phyloP scores from a whole-genome alignment of 495 filamentous ascomycete species.

The Penicillium paxilli region DNA sequence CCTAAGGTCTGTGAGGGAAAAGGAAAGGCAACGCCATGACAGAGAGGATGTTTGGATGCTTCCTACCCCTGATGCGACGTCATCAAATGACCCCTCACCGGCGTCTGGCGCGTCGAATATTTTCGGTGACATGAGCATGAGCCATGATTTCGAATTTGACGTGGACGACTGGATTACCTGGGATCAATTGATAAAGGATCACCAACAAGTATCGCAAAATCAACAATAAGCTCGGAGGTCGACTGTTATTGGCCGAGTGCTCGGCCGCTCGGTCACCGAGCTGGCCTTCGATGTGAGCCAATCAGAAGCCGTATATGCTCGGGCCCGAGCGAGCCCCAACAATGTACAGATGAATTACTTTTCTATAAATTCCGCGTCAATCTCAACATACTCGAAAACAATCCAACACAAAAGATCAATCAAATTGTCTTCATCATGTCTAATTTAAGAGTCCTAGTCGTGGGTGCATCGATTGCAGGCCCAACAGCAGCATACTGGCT shows the following conservation, averaged over 20 bases:
- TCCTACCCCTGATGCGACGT: too few species aligned
- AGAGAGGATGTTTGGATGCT: too few species aligned
- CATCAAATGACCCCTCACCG: too few species aligned
- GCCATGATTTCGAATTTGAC: neutral
- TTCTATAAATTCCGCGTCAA: too few species aligned
- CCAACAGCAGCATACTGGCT: conserved; percentile 46
- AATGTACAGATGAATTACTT: too few species aligned
- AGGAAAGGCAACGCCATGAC: neutral
- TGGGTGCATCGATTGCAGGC: conserved; percentile 39
- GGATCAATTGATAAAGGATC: neutral
- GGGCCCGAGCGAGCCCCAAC: too few species aligned
- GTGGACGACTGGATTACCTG: neutral
- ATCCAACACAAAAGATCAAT: too few species aligned
- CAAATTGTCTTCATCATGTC: neutral
- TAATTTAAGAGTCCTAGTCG: conserved; percentile 31
- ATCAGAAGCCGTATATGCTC: neutral
- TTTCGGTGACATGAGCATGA: neutral
- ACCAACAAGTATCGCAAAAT: too few species aligned
- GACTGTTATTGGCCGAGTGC: neutral
- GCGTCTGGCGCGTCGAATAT: neutral
- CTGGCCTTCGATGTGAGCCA: neutral
- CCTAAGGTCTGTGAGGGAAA: neutral
- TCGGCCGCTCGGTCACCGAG: neutral
- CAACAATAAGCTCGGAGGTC: too few species aligned
- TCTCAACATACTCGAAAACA: too few species aligned